Percentiles rank a stretch among this genome's conserved stretches.
Conservation (phyloP, 805 yeast species). For the Candida coleopterorum region DNA sequence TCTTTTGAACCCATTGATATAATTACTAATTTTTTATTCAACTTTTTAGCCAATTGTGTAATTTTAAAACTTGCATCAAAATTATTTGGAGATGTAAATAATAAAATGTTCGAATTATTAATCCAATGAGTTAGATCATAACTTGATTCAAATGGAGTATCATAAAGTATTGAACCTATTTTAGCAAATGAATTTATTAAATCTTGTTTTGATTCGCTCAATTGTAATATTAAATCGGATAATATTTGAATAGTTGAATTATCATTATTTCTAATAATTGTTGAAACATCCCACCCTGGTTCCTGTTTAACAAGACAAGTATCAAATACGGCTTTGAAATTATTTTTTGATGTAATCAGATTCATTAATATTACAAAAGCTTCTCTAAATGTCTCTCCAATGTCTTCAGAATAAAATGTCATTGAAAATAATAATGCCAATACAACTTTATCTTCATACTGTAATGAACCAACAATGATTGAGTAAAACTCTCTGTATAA, state of each 20-base stretch:
- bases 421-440: constrained; percentile 39
- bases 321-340: constrained; percentile 1
- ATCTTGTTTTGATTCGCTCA: constrained; percentile 2
- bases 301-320: constrained; percentile 7
- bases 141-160: constrained; percentile 21
- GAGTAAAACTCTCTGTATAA: constrained; percentile 48
- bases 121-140: constrained; percentile 30
- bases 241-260: constrained; percentile 15
- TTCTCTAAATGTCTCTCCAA: constrained; percentile 18
- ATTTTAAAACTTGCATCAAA: constrained; percentile 63
- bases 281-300: constrained; percentile 7
- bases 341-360: neutral
- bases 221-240: constrained; percentile 10
- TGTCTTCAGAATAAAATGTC: constrained; percentile 18
- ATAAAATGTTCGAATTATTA: constrained; percentile 34
- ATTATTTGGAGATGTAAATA: constrained; percentile 50
- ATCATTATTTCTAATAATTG: constrained; percentile 12
- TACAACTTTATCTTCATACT: constrained; percentile 38
- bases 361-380: constrained; percentile 11
- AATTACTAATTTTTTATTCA: constrained; percentile 24
- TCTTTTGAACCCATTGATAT: constrained; percentile 77
- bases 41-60: constrained; percentile 34
- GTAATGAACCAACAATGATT: constrained; percentile 43
- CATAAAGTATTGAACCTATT: constrained; percentile 4
- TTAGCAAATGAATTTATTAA: constrained; percentile 2